Evolutionary conservation across 345 rosid genomes (phyloP).

Genomic region (Eutrema japonicum): DNA sequence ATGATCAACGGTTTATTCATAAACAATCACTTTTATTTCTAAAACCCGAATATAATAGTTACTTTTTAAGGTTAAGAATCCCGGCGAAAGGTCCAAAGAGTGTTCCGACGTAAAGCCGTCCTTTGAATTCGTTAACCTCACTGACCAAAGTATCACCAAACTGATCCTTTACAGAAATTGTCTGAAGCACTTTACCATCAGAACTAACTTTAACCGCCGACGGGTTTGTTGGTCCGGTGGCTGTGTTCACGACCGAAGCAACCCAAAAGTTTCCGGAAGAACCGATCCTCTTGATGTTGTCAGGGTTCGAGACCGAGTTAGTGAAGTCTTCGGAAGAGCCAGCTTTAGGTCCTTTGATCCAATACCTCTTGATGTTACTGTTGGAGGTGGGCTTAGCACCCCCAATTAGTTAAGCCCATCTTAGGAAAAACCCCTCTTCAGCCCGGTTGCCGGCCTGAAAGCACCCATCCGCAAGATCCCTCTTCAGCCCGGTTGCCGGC

Average conservation of each 20-base stretch:
- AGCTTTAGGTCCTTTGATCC: constrained; percentile 46
- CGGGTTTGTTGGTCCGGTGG: constrained; percentile 35
- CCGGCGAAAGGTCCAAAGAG: constrained; percentile 36
- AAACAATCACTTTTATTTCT: neutral
- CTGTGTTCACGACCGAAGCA: constrained; percentile 43
- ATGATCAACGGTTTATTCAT: constrained; percentile 5
- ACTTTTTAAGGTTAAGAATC: constrained; percentile 26
- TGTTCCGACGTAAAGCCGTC: constrained; percentile 36
- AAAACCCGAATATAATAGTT: neutral
- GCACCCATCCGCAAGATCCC: no score
- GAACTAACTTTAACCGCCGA: constrained; percentile 40
- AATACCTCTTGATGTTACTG: constrained; percentile 46
- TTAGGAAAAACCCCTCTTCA: no score
- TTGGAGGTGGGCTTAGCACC: no score
- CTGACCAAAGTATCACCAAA: constrained; percentile 42
- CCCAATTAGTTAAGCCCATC: no score
- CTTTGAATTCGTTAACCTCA: constrained; percentile 39
- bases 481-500: no score
- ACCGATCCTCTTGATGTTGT: constrained; percentile 43
- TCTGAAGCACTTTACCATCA: constrained; percentile 37
- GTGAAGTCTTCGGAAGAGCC: constrained; percentile 43
- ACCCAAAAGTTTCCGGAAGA: constrained; percentile 44
- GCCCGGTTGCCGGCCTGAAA: no score
- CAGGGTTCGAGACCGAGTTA: constrained; percentile 38
- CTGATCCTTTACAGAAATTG: constrained; percentile 10